Evolutionary conservation across 768 basidiomycete genomes (phyloP), one percentile per base, ranked within the genome.

Genomic region (Russula earlei): DNA sequence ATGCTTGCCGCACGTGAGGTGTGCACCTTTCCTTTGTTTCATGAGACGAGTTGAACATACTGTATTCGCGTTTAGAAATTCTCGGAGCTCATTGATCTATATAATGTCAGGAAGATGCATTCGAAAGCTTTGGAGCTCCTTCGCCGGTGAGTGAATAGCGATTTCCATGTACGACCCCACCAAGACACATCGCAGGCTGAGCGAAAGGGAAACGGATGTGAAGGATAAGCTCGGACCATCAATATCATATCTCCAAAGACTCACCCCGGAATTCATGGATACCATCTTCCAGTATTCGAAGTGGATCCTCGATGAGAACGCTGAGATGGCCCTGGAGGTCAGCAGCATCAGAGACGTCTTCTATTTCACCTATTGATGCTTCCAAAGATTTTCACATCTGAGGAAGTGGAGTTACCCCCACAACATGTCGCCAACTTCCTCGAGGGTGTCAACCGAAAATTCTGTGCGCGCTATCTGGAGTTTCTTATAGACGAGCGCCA

Each of bases 101-200:
- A 97, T 66, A 82, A 91, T 62, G 92, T 91, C 34, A 93, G 93
- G 75, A 87, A 88, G 72, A 96, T 95, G 91, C 96, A 99, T 63
- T 75, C 75, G 0, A 87, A 94, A 67, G 93, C 95, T 0, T 69
- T 99, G 60, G 73, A 78, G 27, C 75, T 98, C 33, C 76, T 99
- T n/a, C 79, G 81, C 66, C 80, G 90, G 95, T 96, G 61, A 61
- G 89, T 69, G 12, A n/a, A 4, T 8, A n/a, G 22, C 20, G 2
- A 33, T 20, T 60, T 36, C 19, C 34, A 25, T 2, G 20, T 31
- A n/a, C n/a, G 5, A 8, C 17, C 33, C 20, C 15, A 33, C 3
- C 29, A 14, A 25, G 8, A 40, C 41, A 27, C 14, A 31, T 33
- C 48, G 51, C 33, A 97, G 95, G 55, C 72, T 94, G 56, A 83